phyloP scores from a whole-genome alignment of 768 basidiomycete species.

The Mycena metata region DNA sequence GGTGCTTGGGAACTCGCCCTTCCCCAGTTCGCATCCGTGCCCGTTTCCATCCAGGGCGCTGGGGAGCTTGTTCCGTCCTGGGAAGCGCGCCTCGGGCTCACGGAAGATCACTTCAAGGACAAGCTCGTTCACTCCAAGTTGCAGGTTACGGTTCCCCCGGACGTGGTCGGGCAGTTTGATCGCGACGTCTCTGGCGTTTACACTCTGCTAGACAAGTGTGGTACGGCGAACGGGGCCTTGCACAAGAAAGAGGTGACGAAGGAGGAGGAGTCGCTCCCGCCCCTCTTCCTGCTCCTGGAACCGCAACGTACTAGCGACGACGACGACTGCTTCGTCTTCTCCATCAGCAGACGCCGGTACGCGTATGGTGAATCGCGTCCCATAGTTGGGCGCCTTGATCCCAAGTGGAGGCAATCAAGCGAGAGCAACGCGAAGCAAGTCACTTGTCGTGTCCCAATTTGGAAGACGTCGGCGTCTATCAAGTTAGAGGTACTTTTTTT shows the following conservation, averaged over 20 bases:
- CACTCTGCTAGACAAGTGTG: slow-evolving; percentile 85
- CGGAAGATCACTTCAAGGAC: slow-evolving; percentile 72
- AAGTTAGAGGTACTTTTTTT: slow-evolving; percentile 64
- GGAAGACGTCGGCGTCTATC: slow-evolving; percentile 67
- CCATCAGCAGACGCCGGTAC: slow-evolving; percentile 79
- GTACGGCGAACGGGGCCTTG: slow-evolving; percentile 87
- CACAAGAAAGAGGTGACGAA: slow-evolving; percentile 69
- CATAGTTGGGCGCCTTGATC: slow-evolving; percentile 77
- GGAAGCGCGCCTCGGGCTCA: slow-evolving; percentile 85
- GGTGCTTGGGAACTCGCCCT: slow-evolving; percentile 89
- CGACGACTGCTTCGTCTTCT: slow-evolving; percentile 89
- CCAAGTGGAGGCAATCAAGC: slow-evolving; percentile 83
- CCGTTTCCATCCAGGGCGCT: slow-evolving; percentile 72
- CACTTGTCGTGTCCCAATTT: slow-evolving; percentile 72
- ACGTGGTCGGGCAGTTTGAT: slow-evolving; percentile 68
- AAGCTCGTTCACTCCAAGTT: slow-evolving; percentile 77
- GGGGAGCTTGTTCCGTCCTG: slow-evolving; percentile 86
- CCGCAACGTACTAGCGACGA: slow-evolving; percentile 84
- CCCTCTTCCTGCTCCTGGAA: slow-evolving; percentile 88
- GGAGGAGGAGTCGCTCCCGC: slow-evolving; percentile 66
- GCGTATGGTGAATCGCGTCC: slow-evolving; percentile 88
- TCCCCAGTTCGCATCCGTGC: slow-evolving; percentile 68
- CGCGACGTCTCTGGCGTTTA: slow-evolving; percentile 88
- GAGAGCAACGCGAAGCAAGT: slow-evolving; percentile 63
- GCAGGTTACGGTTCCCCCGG: slow-evolving; percentile 68